Evolutionary conservation across 1,139 yeast genomes (phyloP).

Genomic region (Saccharomyces pastorianus): DNA sequence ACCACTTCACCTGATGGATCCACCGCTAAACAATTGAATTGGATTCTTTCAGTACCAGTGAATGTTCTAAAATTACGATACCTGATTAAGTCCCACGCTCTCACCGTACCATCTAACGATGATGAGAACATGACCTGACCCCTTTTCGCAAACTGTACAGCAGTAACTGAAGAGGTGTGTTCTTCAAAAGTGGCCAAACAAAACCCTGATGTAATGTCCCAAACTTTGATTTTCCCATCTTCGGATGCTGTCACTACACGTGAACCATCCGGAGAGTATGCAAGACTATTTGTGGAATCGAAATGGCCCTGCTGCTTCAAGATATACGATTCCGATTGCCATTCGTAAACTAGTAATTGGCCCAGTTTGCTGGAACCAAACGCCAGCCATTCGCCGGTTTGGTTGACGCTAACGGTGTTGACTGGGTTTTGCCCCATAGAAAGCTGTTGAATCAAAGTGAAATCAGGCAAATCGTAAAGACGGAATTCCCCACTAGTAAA

Average conservation of each 20-base stretch:
- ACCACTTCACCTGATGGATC: constrained; percentile 97
- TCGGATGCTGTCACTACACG: constrained; percentile 89
- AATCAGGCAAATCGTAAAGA: constrained; percentile 77
- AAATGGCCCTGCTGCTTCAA: constrained; percentile 96
- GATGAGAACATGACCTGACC: constrained; percentile 89
- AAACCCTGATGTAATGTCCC: constrained; percentile 93
- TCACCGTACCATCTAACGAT: constrained; percentile 90
- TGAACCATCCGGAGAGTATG: constrained; percentile 93
- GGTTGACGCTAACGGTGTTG: constrained; percentile 70
- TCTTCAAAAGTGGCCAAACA: constrained; percentile 88
- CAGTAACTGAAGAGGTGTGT: constrained; percentile 84
- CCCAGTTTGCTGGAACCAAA: constrained; percentile 88
- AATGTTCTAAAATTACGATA: constrained; percentile 91
- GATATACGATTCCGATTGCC: constrained; percentile 96
- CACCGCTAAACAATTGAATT: constrained; percentile 81
- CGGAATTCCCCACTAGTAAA: constrained; percentile 86
- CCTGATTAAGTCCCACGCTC: constrained; percentile 93
- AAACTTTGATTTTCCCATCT: constrained; percentile 91
- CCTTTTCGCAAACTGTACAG: constrained; percentile 71
- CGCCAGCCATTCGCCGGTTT: constrained; percentile 93
- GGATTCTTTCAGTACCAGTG: constrained; percentile 82
- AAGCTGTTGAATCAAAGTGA: constrained; percentile 71
- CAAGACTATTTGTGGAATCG: constrained; percentile 74
- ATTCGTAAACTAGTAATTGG: constrained; percentile 92
- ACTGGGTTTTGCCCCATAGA: constrained; percentile 91